Evolutionary conservation across 1,139 yeast genomes (phyloP).

Genomic region (Sugiyamaella novakii): DNA sequence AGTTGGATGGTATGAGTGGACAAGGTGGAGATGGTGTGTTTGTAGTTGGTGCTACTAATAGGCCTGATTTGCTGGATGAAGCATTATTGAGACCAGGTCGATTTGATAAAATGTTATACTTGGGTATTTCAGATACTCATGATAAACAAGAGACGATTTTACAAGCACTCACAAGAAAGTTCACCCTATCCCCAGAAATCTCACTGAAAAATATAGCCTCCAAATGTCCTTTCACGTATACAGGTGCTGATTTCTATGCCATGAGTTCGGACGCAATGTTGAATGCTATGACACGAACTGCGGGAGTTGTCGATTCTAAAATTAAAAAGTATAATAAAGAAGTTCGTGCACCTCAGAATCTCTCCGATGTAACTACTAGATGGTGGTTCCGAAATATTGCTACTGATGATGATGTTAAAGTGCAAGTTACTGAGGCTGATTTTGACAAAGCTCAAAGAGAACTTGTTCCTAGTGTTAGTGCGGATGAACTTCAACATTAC

Average conservation of each 20-base stretch:
- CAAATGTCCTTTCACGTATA: slow-evolving; percentile 80
- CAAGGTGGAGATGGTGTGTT: slow-evolving; percentile 89
- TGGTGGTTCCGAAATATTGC: slow-evolving; percentile 95
- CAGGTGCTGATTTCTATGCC: slow-evolving; percentile 98
- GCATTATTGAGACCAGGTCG: slow-evolving; percentile 94
- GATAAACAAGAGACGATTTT: slow-evolving; percentile 85
- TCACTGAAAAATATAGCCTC: slow-evolving; percentile 63
- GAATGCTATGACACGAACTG: slow-evolving; percentile 91
- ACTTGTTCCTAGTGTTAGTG: slow-evolving; percentile 81
- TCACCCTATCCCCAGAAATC: slow-evolving; percentile 63
- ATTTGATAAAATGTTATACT: slow-evolving; percentile 89
- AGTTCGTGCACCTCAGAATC: slow-evolving; percentile 31
- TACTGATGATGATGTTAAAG: slow-evolving; percentile 63
- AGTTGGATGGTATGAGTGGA: slow-evolving; percentile 92
- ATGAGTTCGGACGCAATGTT: slow-evolving; percentile 92
- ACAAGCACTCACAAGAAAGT: slow-evolving; percentile 84
- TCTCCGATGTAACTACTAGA: slow-evolving; percentile 57
- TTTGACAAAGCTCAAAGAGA: slow-evolving; percentile 72
- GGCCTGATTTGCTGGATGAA: slow-evolving; percentile 93
- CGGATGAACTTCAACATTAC: slow-evolving; percentile 83
- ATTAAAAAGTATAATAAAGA: slow-evolving; percentile 57
- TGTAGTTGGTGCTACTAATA: slow-evolving; percentile 95
- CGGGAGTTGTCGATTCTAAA: slow-evolving; percentile 70
- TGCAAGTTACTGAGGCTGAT: slow-evolving; percentile 69
- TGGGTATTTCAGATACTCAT: slow-evolving; percentile 90